phyloP scores from a whole-genome alignment of 2,329 filamentous ascomycete genomes.

The Calonectria fujianensis region DNA sequence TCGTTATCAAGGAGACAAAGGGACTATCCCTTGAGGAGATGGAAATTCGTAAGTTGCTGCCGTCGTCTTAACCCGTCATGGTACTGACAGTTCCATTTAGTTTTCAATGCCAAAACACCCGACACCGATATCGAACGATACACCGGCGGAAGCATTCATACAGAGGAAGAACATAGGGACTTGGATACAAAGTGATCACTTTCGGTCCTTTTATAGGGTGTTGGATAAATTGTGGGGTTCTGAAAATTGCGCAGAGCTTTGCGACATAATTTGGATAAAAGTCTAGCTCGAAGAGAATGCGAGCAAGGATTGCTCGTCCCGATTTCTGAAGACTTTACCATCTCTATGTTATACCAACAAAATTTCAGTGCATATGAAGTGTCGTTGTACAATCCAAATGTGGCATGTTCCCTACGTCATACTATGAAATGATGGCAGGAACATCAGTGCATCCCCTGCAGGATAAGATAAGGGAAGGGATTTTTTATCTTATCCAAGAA shows the following conservation, averaged over 20 bases:
- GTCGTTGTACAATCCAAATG: neutral
- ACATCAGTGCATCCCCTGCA: neutral
- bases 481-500: neutral
- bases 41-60: slow-evolving; percentile 45
- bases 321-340: neutral
- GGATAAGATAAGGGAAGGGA: neutral
- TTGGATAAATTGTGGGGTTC: neutral
- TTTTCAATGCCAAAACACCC: slow-evolving; percentile 49
- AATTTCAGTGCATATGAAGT: neutral
- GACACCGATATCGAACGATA: slow-evolving; percentile 41
- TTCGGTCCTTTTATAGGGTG: neutral
- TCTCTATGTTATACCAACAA: neutral
- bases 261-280: no score
- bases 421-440: neutral
- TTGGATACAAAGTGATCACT: slow-evolving; percentile 19
- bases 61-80: neutral
- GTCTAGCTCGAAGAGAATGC: neutral
- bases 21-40: slow-evolving; percentile 54
- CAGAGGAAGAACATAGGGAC: slow-evolving; percentile 31
- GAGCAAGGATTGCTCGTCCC: neutral
- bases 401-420: neutral
- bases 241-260: neutral
- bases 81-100: slow-evolving; percentile 30
- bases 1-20: slow-evolving; percentile 64
- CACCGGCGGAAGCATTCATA: slow-evolving; percentile 27